Evolutionary conservation across 257 asterid species (phyloP).

Genomic region (Penstemon barbatus): DNA sequence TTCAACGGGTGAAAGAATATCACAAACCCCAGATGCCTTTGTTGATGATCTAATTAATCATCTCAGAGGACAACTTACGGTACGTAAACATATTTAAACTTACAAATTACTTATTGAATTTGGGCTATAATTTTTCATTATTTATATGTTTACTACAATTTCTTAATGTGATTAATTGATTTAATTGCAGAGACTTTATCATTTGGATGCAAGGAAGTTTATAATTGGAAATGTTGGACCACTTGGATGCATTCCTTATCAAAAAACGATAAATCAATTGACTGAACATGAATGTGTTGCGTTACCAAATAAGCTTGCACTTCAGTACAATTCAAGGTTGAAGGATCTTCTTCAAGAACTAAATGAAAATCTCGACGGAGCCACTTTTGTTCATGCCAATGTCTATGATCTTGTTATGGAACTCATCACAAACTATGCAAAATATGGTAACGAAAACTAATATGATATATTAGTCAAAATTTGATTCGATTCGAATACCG

Average conservation of each 20-base stretch:
- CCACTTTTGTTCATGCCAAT: constrained; percentile 75
- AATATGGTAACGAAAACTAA: constrained; percentile 49
- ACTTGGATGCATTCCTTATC: constrained; percentile 96
- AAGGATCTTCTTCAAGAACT: constrained; percentile 60
- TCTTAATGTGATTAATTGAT: not conserved
- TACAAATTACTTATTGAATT: too few species aligned
- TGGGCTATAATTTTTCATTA: too few species aligned
- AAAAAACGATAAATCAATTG: constrained; percentile 71
- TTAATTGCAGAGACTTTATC: constrained; percentile 67
- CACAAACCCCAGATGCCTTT: too few species aligned
- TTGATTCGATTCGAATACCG: too few species aligned
- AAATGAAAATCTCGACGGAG: constrained; percentile 61
- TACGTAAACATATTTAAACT: too few species aligned
- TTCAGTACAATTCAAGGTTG: constrained; percentile 64
- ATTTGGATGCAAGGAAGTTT: constrained; percentile 76
- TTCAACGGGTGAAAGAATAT: too few species aligned
- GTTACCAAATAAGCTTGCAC: constrained; percentile 75
- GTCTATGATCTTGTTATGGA: constrained; percentile 92
- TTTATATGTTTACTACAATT: not conserved
- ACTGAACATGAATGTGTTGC: constrained; percentile 68
- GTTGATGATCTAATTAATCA: too few species aligned
- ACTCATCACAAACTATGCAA: constrained; percentile 65
- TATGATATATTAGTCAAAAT: too few species aligned
- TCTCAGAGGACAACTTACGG: too few species aligned
- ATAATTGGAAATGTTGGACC: constrained; percentile 87